Percentiles rank a stretch among this genome's conserved stretches.
These are phyloP conservation scores for Juglanconis juglandina DNA, from an alignment of 2,329 filamentous ascomycete genomes.

Conservation along the genomic window DNA sequence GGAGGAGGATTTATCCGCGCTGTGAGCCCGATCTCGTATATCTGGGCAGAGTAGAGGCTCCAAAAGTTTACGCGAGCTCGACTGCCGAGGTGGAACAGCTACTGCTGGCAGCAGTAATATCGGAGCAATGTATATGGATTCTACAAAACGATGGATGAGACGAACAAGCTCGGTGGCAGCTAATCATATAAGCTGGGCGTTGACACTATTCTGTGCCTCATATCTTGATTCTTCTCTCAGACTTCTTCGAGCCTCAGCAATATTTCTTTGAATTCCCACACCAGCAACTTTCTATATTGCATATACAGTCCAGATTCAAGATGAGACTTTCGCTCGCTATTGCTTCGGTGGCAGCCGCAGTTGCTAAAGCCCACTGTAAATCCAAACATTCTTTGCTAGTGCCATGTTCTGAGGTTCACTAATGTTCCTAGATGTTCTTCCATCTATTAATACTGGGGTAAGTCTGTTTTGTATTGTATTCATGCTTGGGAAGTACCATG, in stretches of 20 bases:
- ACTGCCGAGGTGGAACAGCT: no score
- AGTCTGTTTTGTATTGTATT: neutral
- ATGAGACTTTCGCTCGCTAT: constrained; percentile 6
- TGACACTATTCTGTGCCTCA: no score
- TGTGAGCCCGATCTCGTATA: neutral
- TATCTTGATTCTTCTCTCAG: neutral
- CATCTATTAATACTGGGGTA: constrained; percentile 8
- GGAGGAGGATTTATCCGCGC: neutral
- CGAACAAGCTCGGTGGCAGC: no score
- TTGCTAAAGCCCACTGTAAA: constrained; percentile 1
- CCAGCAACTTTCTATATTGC: no score
- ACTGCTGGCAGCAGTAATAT: no score
- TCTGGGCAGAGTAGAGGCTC: neutral
- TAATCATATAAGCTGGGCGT: neutral
- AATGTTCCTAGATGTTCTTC: neutral
- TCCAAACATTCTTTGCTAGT: neutral
- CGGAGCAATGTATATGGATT: no score
- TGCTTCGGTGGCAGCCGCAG: neutral
- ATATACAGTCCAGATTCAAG: neutral
- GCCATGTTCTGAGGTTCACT: neutral
- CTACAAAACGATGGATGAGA: no score
- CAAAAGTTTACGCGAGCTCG: neutral
- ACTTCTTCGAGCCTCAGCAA: no score
- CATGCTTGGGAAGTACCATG: neutral
- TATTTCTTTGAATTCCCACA: no score